Conservation (phyloP, 2,329 filamentous ascomycete genomes). For the Fusarium metavorans region DNA sequence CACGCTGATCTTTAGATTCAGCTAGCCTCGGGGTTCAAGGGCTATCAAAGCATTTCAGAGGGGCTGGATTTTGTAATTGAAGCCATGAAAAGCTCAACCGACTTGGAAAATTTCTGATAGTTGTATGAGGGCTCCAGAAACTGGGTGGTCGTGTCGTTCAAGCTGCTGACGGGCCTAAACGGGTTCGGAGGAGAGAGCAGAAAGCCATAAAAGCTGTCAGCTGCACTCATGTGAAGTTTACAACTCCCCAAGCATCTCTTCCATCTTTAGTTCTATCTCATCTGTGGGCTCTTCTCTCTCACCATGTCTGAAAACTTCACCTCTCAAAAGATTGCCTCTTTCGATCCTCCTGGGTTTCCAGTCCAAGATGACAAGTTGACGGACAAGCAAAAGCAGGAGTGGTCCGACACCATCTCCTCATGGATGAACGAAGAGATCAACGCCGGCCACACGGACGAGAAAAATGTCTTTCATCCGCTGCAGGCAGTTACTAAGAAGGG, state of each 20-base stretch:
- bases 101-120: background rate
- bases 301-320: background rate
- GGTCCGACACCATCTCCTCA: background rate
- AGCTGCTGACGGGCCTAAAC: too few relatives aligned
- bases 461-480: background rate
- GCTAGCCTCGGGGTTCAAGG: background rate
- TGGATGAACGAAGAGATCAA: background rate
- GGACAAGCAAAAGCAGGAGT: background rate
- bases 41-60: background rate
- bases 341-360: background rate
- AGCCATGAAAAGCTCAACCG: background rate
- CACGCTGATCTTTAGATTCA: background rate
- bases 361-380: background rate
- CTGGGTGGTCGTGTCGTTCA: background rate
- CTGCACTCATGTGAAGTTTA: background rate
- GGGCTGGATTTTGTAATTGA: too few relatives aligned
- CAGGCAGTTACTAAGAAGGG: background rate
- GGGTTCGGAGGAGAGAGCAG: too few relatives aligned
- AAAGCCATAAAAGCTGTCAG: too few relatives aligned
- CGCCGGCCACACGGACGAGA: background rate
- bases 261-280: background rate
- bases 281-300: background rate
- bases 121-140: background rate
- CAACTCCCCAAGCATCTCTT: background rate
- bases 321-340: background rate